These are phyloP conservation scores for Excoecaria agallocha DNA, from an alignment of 345 rosid genomes.

Conservation along the genomic window DNA sequence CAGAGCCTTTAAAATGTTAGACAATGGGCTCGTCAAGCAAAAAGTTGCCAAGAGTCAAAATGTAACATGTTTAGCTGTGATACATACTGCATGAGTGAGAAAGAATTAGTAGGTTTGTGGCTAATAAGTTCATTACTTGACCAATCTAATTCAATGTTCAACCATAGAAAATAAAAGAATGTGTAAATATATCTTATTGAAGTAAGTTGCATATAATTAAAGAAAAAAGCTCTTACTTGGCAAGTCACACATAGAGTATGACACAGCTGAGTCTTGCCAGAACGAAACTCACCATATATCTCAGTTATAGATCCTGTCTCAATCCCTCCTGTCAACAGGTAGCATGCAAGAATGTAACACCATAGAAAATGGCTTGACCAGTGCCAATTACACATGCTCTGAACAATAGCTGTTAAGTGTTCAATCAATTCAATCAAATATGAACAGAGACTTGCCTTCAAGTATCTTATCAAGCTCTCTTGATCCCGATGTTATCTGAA, in stretches of 20 bases:
- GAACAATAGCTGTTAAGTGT: not conserved
- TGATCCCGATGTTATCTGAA: slow-evolving; percentile 96
- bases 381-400: not conserved
- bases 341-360: slow-evolving; percentile 18
- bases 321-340: slow-evolving; percentile 63
- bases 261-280: slow-evolving; percentile 97
- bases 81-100: not conserved
- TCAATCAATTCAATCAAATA: slow-evolving; percentile 9
- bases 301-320: slow-evolving; percentile 98
- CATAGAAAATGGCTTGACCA: not conserved
- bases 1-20: not conserved
- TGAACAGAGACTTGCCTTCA: slow-evolving; percentile 51
- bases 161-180: not conserved
- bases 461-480: slow-evolving; percentile 90
- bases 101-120: not conserved
- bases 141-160: not conserved
- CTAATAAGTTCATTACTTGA: not conserved
- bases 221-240: slow-evolving; percentile 52
- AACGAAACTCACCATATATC: slow-evolving; percentile 92
- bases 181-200: not conserved
- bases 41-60: not conserved
- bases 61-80: not conserved
- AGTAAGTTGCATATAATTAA: not conserved
- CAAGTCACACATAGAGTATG: slow-evolving; percentile 97
- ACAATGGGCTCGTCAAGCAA: not conserved